A percentile compares a stretch with the other conserved stretches of the same genome.
Conservation (phyloP, 495 filamentous ascomycete genomes). For the Parathielavia appendiculata region DNA sequence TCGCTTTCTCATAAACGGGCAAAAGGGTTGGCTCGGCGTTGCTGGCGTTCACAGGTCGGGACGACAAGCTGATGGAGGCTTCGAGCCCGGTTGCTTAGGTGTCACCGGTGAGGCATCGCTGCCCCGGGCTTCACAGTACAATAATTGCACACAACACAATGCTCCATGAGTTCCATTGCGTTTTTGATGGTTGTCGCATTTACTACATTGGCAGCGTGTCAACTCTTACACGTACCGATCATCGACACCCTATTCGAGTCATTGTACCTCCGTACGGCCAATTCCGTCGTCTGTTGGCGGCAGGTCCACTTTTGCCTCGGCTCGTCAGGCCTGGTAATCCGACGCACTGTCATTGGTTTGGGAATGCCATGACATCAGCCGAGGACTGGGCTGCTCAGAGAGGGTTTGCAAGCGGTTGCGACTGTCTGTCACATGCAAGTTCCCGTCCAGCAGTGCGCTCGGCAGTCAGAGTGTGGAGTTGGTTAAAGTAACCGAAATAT, state of each 20-base stretch:
- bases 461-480: too few relatives aligned
- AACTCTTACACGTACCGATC: too few relatives aligned
- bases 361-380: constrained; percentile 25
- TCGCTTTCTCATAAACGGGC: background rate
- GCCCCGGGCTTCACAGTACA: background rate
- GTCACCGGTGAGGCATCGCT: background rate
- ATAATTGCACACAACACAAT: background rate
- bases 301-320: constrained; percentile 15
- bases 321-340: constrained; percentile 11
- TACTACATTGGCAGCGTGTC: background rate
- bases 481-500: too few relatives aligned
- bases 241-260: background rate
- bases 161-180: too few relatives aligned
- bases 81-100: background rate
- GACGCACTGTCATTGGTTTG: constrained; percentile 4
- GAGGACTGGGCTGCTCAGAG: constrained; percentile 8
- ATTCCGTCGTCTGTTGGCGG: background rate
- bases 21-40: constrained; percentile 9
- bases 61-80: background rate
- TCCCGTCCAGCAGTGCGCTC: too few relatives aligned
- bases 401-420: background rate
- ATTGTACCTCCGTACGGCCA: background rate
- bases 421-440: constrained; percentile 6
- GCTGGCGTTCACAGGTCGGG: constrained; percentile 6
- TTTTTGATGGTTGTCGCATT: too few relatives aligned